Conservation (phyloP, 2,329 filamentous ascomycete genomes). For the Cladosporium oxysporum region DNA sequence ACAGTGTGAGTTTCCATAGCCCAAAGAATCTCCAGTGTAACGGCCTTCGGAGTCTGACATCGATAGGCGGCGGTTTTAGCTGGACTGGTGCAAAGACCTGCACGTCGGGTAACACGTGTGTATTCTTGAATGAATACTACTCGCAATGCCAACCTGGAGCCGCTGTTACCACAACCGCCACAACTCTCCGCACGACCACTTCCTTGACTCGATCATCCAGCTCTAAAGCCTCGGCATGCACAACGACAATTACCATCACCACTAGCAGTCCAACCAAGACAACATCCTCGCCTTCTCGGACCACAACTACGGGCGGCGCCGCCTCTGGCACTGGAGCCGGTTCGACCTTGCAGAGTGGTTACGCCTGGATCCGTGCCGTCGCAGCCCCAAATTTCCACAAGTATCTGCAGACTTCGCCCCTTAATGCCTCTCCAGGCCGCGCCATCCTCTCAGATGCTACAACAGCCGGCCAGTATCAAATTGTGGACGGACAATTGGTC, state of each 20-base stretch:
- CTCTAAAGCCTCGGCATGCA: conserved; percentile 4
- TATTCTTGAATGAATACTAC: conserved; percentile 38
- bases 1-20: conserved; percentile 32
- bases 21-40: no score
- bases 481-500: conserved; percentile 58
- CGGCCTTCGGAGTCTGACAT: not conserved
- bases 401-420: conserved; percentile 41
- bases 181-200: conserved; percentile 21
- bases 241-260: conserved; percentile 15
- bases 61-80: conserved; percentile 35
- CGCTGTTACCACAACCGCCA: not conserved
- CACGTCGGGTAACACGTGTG: conserved; percentile 38
- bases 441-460: conserved; percentile 55
- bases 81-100: conserved; percentile 42
- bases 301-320: conserved; percentile 24
- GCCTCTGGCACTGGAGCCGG: conserved; percentile 42
- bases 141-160: conserved; percentile 36
- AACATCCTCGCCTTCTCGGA: conserved; percentile 10
- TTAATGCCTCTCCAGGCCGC: conserved; percentile 43
- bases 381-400: conserved; percentile 57
- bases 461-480: conserved; percentile 60
- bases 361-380: conserved; percentile 61
- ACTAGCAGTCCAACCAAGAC: conserved; percentile 25
- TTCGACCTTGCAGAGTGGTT: conserved; percentile 52
- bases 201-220: conserved; percentile 25